Evolutionary conservation across 805 yeast species (phyloP), one percentile per base, ranked within the genome.

Genomic region (Yarrowia yakushimensis): DNA sequence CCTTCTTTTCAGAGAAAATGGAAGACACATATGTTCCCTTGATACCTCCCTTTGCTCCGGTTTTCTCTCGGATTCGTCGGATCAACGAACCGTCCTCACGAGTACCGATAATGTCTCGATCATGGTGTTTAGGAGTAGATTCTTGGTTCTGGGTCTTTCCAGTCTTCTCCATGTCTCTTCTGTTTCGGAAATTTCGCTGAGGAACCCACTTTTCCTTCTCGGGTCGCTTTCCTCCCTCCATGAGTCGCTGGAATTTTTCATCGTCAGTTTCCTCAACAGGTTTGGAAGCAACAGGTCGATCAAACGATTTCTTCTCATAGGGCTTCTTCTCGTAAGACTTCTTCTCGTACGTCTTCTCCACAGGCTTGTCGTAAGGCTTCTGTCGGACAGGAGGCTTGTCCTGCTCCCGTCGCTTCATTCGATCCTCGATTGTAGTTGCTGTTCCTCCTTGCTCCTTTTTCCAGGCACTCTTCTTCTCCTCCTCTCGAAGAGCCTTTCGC

Each of bases 1-100:
- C 86, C 8, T 86, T 83, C 65, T 86, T 84, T 1, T 87, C 82
- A 0, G 92, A 82, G 78, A 93, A 93, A 15, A 66, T 43, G 1
- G 66, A 63, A 17, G 67, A 66, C 8, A 66, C 67, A 45, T 65
- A 66, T 0, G 67, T 60, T 1, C 63, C 62, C 33, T 45, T 45
- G 62, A 45, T 63, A 15, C 65, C 65, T 39, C 64, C 67, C 30
- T 45, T 61, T 9, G 64, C 66, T 10, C 65, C 65, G 2, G 62
- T 59, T 12, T 46, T 55, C 17, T 43, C 59, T n/a, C 48, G 31
- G 15, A 48, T 39, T 34, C 62, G 54, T 12, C 41, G 41, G 4
- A 30, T 41, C 36, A 39, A 11, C 15, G 48, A 30, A 10, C 48
- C 61, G 31, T 55, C 48, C 10, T 39, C 48, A 13, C 46, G 17